Base-by-base conservation (phyloP, 1,139 yeast species). In the Meyerozyma elateridarum region DNA sequence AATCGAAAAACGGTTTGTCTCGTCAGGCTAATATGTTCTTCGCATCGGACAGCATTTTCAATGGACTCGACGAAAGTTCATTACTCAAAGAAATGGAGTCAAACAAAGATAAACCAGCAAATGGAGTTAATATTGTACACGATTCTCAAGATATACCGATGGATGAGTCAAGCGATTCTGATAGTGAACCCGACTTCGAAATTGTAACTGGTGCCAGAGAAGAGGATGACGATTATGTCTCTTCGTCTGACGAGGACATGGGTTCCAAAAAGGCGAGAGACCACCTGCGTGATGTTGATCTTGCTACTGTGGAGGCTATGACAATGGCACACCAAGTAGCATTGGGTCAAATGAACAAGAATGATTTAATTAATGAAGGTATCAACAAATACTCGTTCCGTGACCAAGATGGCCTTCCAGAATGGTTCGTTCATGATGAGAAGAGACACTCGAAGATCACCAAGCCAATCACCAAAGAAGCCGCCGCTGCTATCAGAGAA, bases 281-380 rank as follows among this genome's bases (percentile, higher is more conserved):
- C 12, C 83, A 80, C 46, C 64, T 74, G 39, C 70, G 74, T 40
- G 81, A 75, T 39, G 76, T 87, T 28, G 95, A 87, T 41, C 67
- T 89, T 41, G 94, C 93, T 15, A 88, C 96, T 2, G 95, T 85
- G 1, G 95, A 88, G 56, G 96, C 96, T 5, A 93, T 93, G 98
- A 91, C 98, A 0, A 67, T 91, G 49, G 98, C 98, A 0, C 99
- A 93, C 54, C 89, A 91, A 59, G 71, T 93, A 30, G 98, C 98
- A 0, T 61, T 87, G 20, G 96, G 96, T 3, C 88, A 85, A 49
- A 84, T 71, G 63, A 76, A 79, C 33, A 88, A 82, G 56, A 80
- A 85, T 48, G 95, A 89, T 48, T 66, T 91, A 39, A 67, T 85
- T 15, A 89, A 88, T 48, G 97, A 91, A 49, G 96, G 96, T 21